Evolutionary conservation across 2,329 filamentous ascomycete genomes (phyloP), one percentile per base, ranked within the genome.

Genomic region (Pseudogymnoascus sp.): DNA sequence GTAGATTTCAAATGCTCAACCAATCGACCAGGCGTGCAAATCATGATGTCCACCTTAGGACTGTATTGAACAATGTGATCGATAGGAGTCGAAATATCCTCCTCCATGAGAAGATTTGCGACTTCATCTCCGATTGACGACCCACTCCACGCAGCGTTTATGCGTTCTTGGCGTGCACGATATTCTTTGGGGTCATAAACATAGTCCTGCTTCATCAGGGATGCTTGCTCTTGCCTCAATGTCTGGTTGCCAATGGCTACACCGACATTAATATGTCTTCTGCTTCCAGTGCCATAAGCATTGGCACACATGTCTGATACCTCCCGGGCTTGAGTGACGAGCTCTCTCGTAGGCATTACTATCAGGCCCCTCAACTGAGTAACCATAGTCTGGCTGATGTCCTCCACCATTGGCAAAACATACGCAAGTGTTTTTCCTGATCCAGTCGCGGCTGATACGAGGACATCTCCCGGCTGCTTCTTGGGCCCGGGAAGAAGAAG

Each of bases 391-490:
- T 83, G 79, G 67, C 88, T 87, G 59, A 99, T 78, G 60, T 88
- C 87, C 53, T 91, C 85, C 3, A 96, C 83, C 64, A 99, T 86
- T 0, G 95, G 95, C 2, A 99, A 78, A 0, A 93, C 85, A 71
- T 99, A 99, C 0, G 93, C 89, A 14, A 99, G 76, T 0, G 95
- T 99, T 74, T 99, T 99, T 63, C 95, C 95, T 0, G 95, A 97
- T 7, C 95, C 95, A 0, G 95, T 99, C 1, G 93, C 90, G 0
- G 96, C 95, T 6, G 92, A 95, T 2, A 99, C 88, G 49, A 96
- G 88, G 3, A 99, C 76, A 73, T 99, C 95, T 4, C 91, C 89
- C 1, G 83, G 77, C 37, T 86, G 82, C 37, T 83, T 78, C 63
- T 82, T 79, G 43, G 83, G 81, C 0, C 82, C 84, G 21, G 85